Percentiles rank a stretch among this genome's conserved stretches.
Conservation (phyloP, 116 monocot species). For the Posidonia oceanica region DNA sequence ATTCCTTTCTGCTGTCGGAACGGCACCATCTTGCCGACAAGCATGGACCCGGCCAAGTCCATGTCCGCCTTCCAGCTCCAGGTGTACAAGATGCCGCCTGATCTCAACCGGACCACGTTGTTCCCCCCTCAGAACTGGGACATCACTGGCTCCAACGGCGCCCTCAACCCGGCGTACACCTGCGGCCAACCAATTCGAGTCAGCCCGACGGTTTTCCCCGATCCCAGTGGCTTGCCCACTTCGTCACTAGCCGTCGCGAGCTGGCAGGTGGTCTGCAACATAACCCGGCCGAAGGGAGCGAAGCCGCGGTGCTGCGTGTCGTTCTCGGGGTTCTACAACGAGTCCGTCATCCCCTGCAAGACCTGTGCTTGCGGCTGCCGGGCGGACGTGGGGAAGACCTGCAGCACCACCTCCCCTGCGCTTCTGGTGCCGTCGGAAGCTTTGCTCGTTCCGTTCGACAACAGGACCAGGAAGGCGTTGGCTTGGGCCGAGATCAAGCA, state of each 20-base stretch:
- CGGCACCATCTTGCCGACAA: constrained; percentile 59
- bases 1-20: constrained; percentile 78
- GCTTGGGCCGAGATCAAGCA: constrained; percentile 71
- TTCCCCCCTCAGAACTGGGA: constrained; percentile 27
- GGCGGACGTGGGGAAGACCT: constrained; percentile 36
- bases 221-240: constrained; percentile 46
- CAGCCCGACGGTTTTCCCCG: constrained; percentile 41
- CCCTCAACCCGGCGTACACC: constrained; percentile 41
- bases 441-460: constrained; percentile 49
- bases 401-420: constrained; percentile 54
- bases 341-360: constrained; percentile 48
- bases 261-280: constrained; percentile 87
- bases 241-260: constrained; percentile 43
- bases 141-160: constrained; percentile 39
- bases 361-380: constrained; percentile 85
- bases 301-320: constrained; percentile 60
- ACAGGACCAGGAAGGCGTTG: constrained; percentile 50
- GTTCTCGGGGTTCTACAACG: constrained; percentile 81
- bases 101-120: constrained; percentile 56
- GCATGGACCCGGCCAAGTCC: constrained; percentile 22
- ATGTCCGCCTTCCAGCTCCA: constrained; percentile 59
- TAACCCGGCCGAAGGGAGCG: constrained; percentile 33
- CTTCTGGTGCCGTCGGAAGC: constrained; percentile 76
- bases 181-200: constrained; percentile 55
- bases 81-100: constrained; percentile 90